These are phyloP conservation scores for Alternaria metachromatica DNA, from an alignment of 2,329 filamentous ascomycete species.

Conservation along the genomic window DNA sequence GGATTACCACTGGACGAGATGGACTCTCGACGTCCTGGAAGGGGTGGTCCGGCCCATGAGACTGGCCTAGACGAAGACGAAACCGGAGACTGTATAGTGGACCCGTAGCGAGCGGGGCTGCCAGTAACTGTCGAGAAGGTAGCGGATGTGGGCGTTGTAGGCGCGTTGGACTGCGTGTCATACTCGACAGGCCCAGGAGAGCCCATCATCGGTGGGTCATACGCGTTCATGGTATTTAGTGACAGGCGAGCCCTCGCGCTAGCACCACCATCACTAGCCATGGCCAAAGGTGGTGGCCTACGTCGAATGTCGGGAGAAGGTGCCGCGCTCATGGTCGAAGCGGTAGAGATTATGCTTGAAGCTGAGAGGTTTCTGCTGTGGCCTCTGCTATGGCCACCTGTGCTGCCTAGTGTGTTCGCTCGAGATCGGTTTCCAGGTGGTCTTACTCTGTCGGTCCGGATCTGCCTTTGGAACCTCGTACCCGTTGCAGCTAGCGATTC, in stretches of 20 bases:
- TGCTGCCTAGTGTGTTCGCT: slow-evolving; percentile 77
- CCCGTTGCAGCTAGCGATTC: slow-evolving; percentile 93
- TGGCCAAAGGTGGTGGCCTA: slow-evolving; percentile 81
- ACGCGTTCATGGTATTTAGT: slow-evolving; percentile 65
- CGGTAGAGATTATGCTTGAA: slow-evolving; percentile 81
- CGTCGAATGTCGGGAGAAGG: slow-evolving; percentile 62
- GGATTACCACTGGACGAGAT: slow-evolving; percentile 79
- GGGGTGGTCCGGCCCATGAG: slow-evolving; percentile 74
- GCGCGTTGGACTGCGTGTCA: slow-evolving; percentile 72
- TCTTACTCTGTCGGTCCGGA: slow-evolving; percentile 83
- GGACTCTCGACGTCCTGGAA: slow-evolving; percentile 77
- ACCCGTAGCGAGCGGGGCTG: slow-evolving; percentile 74
- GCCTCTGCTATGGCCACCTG: slow-evolving; percentile 73
- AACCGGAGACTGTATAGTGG: slow-evolving; percentile 73
- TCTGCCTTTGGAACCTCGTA: slow-evolving; percentile 89
- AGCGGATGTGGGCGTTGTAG: slow-evolving; percentile 82
- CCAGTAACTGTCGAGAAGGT: slow-evolving; percentile 79
- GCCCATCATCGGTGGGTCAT: slow-evolving; percentile 66
- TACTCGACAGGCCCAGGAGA: slow-evolving; percentile 69
- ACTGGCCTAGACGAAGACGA: slow-evolving; percentile 72
- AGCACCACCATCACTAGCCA: slow-evolving; percentile 71
- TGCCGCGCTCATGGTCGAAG: slow-evolving; percentile 68
- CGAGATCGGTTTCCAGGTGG: slow-evolving; percentile 75
- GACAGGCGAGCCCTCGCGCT: slow-evolving; percentile 66
- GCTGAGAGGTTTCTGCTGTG: slow-evolving; percentile 86